Evolutionary conservation across 2,329 filamentous ascomycete species (phyloP).

Genomic region (Cercospora janseana): DNA sequence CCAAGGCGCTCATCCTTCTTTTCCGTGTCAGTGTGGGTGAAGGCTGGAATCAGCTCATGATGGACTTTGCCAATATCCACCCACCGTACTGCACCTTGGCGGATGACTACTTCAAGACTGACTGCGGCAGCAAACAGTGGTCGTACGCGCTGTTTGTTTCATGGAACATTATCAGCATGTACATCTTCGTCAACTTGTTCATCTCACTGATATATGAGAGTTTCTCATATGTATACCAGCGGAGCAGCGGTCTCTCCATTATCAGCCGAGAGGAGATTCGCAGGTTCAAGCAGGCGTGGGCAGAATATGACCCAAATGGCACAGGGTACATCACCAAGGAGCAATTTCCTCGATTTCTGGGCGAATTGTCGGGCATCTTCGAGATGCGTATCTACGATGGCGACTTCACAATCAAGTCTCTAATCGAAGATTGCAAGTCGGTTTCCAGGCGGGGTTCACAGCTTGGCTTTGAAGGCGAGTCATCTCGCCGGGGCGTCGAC

Average conservation of each 20-base stretch:
- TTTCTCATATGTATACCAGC: conserved; percentile 98
- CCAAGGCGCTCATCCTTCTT: conserved; percentile 87
- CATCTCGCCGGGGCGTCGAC: conserved; percentile 35
- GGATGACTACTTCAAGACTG: conserved; percentile 74
- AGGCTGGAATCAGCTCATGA: conserved; percentile 96
- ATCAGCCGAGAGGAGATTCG: conserved; percentile 92
- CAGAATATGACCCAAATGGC: conserved; percentile 87
- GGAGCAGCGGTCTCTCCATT: conserved; percentile 85
- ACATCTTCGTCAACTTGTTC: conserved; percentile 97
- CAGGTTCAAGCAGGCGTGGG: conserved; percentile 97
- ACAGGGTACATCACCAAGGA: conserved; percentile 90
- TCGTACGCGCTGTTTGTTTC: conserved; percentile 85
- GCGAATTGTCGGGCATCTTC: conserved; percentile 89
- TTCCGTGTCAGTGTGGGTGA: conserved; percentile 93
- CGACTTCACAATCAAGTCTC: conserved; percentile 80
- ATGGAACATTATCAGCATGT: conserved; percentile 99
- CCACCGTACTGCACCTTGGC: conserved; percentile 77
- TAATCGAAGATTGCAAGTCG: conserved; percentile 78
- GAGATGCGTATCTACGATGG: conserved; percentile 95
- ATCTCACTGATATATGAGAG: conserved; percentile 99
- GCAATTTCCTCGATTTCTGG: conserved; percentile 80
- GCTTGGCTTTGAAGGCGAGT: conserved; percentile 45
- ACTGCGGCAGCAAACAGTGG: conserved; percentile 90
- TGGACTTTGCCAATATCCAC: conserved; percentile 80
- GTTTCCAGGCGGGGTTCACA: conserved; percentile 51